Percentiles rank a stretch among this genome's conserved stretches.
Conservation (phyloP, 2,329 filamentous ascomycete species). For the Calonectria multiphialidica region DNA sequence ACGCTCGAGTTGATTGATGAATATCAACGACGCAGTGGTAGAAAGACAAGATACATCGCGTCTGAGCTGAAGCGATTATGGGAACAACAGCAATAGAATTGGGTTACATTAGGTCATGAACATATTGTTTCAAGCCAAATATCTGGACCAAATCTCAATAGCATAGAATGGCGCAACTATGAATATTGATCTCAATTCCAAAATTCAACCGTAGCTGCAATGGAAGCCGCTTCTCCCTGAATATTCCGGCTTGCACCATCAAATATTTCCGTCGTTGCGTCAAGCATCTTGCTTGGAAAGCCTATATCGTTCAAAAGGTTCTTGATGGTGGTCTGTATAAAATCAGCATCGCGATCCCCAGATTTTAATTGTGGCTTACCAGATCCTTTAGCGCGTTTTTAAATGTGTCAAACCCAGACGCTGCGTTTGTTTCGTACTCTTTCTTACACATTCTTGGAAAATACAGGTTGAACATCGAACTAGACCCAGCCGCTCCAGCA, state of each 20-base stretch:
- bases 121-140: not conserved
- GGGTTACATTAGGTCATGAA: not conserved
- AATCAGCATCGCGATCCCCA: not conserved
- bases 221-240: not conserved
- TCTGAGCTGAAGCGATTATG: not conserved
- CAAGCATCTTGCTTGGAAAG: not conserved
- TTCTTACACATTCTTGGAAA: not conserved
- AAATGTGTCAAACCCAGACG: not conserved
- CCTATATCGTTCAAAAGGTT: not conserved
- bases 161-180: too few species aligned
- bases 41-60: not conserved
- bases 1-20: not conserved
- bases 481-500: not conserved
- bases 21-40: not conserved
- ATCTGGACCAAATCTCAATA: too few species aligned
- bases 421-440: not conserved
- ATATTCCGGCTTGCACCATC: not conserved
- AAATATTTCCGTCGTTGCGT: not conserved
- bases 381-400: not conserved
- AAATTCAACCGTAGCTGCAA: not conserved
- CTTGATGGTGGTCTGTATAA: not conserved
- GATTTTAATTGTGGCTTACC: not conserved
- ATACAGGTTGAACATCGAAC: not conserved
- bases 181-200: not conserved
- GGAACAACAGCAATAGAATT: not conserved